phyloP scores from a whole-genome alignment of 371 early-diverging fungal species.

The Phascolomyces articulosus region DNA sequence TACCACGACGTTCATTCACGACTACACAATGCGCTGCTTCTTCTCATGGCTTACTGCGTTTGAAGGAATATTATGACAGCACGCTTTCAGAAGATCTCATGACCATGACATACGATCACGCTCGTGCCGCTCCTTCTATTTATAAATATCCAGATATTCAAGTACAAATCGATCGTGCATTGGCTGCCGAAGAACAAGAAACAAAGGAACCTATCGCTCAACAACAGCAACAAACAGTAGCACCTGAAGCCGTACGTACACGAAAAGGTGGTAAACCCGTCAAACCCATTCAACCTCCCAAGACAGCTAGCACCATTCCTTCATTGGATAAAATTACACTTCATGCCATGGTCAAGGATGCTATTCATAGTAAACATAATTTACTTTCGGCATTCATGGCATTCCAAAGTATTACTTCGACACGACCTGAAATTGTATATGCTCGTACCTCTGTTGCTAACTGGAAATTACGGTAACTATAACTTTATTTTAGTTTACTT shows the following conservation, averaged over 20 bases:
- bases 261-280: constrained; percentile 63
- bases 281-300: constrained; percentile 55
- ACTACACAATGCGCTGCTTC: constrained; percentile 24
- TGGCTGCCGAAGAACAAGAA: constrained; percentile 13
- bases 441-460: constrained; percentile 81
- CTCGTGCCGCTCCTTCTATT: constrained; percentile 44
- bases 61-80: constrained; percentile 83
- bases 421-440: constrained; percentile 80
- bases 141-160: constrained; percentile 45
- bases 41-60: constrained; percentile 62
- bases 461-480: constrained; percentile 80
- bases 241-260: constrained; percentile 34
- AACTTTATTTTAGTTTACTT: not conserved
- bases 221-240: not conserved
- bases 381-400: constrained; percentile 90
- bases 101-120: constrained; percentile 83
- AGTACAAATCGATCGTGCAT: constrained; percentile 35
- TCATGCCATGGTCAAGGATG: constrained; percentile 83
- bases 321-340: constrained; percentile 69
- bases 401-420: constrained; percentile 88
- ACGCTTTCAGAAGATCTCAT: constrained; percentile 86
- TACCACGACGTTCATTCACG: constrained; percentile 30
- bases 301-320: constrained; percentile 61
- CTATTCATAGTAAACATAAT: constrained; percentile 86
- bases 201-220: not conserved